phyloP scores from a whole-genome alignment of 2,329 filamentous ascomycete species.

The Coniella vitis region DNA sequence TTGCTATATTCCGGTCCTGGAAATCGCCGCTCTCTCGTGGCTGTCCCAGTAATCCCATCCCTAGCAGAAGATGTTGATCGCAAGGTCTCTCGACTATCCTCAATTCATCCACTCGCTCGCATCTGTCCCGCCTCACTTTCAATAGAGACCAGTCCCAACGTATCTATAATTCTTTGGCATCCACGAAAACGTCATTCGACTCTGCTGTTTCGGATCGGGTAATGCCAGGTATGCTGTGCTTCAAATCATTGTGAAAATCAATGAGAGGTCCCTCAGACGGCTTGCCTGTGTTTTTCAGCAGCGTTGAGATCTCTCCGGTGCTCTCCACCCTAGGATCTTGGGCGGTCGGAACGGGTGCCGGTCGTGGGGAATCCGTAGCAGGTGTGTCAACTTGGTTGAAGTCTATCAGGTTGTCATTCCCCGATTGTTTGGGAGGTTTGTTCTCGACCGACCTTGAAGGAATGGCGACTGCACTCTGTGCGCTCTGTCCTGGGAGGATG shows the following conservation, averaged over 20 bases:
- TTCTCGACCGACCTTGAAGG: conserved; percentile 35
- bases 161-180: conserved; percentile 26
- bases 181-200: conserved; percentile 34
- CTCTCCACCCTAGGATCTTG: conserved; percentile 17
- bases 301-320: conserved; percentile 32
- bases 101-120: too few relatives aligned
- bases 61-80: background rate
- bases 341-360: conserved; percentile 6
- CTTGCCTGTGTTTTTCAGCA: conserved; percentile 42
- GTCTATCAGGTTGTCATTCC: conserved; percentile 46
- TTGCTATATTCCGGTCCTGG: background rate
- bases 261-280: conserved; percentile 42
- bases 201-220: conserved; percentile 29
- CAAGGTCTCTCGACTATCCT: background rate
- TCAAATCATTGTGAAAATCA: conserved; percentile 50
- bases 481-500: conserved; percentile 70
- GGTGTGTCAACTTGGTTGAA: conserved; percentile 40
- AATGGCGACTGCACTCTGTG: conserved; percentile 47
- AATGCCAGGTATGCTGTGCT: conserved; percentile 38
- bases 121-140: too few relatives aligned
- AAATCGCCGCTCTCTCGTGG: background rate
- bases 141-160: too few relatives aligned
- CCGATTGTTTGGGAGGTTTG: conserved; percentile 11
- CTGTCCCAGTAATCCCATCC: background rate
- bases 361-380: conserved; percentile 6